Evolutionary conservation across 305 asterid genomes (phyloP).

Genomic region (Fraxinus xanthoxyloides): DNA sequence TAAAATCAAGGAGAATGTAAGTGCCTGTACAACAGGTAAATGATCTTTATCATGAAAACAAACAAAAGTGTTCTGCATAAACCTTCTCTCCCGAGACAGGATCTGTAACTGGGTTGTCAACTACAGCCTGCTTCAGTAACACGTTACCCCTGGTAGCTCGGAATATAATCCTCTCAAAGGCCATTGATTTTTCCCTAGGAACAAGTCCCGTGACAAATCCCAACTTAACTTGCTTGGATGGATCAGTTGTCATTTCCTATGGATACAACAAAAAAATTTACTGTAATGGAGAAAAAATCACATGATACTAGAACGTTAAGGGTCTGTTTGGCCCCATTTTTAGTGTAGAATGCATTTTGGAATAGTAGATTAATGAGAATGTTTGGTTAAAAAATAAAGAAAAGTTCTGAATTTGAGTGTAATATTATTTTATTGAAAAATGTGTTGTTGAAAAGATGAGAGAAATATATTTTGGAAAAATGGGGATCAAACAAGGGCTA

Average conservation of each 20-base stretch:
- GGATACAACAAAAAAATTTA: conserved; percentile 21
- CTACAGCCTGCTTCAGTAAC: conserved; percentile 71
- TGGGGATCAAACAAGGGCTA: neutral
- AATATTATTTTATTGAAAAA: neutral
- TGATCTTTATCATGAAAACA: neutral
- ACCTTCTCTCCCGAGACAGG: conserved; percentile 98
- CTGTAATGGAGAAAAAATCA: conserved; percentile 16
- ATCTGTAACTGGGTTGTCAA: conserved; percentile 81
- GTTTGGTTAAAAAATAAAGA: neutral
- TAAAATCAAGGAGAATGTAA: neutral
- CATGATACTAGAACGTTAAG: conserved; percentile 10
- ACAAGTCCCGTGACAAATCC: conserved; percentile 92
- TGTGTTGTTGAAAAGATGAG: neutral
- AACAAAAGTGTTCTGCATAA: conserved; percentile 18
- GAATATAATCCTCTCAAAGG: conserved; percentile 96
- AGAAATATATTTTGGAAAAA: neutral
- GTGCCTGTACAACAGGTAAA: neutral
- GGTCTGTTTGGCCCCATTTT: neutral
- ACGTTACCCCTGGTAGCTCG: conserved; percentile 99
- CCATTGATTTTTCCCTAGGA: conserved; percentile 85
- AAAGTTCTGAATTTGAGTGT: neutral
- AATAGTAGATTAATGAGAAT: neutral
- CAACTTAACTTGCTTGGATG: conserved; percentile 95
- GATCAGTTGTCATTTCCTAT: conserved; percentile 62
- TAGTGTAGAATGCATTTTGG: neutral